Conservation (phyloP, 192 early-diverging fungal genomes). For the Backusella sp. region DNA sequence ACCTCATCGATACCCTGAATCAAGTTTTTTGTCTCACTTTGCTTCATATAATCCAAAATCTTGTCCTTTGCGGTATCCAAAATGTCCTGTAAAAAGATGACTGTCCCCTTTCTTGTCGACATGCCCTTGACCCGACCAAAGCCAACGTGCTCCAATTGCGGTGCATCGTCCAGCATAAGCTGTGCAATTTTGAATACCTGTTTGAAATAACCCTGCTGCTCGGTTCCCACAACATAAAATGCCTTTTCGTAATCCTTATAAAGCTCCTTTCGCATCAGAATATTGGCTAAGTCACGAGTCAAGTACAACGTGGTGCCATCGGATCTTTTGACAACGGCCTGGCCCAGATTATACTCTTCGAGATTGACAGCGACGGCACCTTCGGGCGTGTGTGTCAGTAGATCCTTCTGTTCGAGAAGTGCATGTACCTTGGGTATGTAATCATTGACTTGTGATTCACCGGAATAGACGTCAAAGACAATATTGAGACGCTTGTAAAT, state of each 20-base stretch:
- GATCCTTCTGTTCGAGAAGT: slow-evolving; percentile 58
- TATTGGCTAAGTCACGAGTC: slow-evolving; percentile 89
- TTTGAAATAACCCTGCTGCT: slow-evolving; percentile 84
- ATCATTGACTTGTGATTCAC: slow-evolving; percentile 80
- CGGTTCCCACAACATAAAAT: slow-evolving; percentile 83
- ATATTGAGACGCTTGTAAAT: slow-evolving; percentile 84
- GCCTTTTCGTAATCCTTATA: slow-evolving; percentile 75
- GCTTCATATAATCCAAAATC: slow-evolving; percentile 75
- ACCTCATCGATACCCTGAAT: slow-evolving; percentile 55
- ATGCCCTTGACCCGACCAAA: slow-evolving; percentile 92
- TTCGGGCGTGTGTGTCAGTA: slow-evolving; percentile 62
- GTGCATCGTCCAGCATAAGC: slow-evolving; percentile 40
- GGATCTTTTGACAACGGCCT: slow-evolving; percentile 67
- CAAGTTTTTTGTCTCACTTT: slow-evolving; percentile 14
- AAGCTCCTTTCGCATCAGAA: slow-evolving; percentile 69
- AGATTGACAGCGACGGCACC: slow-evolving; percentile 84
- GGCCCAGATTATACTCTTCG: slow-evolving; percentile 68
- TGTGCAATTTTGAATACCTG: slow-evolving; percentile 88
- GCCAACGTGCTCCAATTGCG: slow-evolving; percentile 74
- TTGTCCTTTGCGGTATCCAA: slow-evolving; percentile 77
- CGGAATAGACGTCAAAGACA: slow-evolving; percentile 85
- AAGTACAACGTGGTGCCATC: slow-evolving; percentile 90
- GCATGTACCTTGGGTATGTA: slow-evolving; percentile 65
- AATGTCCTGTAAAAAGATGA: slow-evolving; percentile 92
- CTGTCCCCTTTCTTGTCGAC: slow-evolving; percentile 90